phyloP scores from a whole-genome alignment of 148 eudicot species.

The Agrostemma githago region DNA sequence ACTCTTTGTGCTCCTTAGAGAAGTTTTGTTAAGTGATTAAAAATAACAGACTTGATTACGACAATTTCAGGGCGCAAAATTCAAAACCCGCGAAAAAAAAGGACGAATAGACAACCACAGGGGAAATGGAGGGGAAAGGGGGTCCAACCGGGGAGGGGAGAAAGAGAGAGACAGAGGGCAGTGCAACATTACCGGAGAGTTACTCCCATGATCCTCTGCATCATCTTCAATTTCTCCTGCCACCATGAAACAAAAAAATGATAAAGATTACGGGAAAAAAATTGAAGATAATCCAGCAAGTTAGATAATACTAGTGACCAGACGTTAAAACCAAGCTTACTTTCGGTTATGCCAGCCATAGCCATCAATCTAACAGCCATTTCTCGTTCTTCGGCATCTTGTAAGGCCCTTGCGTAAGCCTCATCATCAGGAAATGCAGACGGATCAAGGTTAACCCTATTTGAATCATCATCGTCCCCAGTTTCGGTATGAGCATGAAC shows the following conservation, averaged over 20 bases:
- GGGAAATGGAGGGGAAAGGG: not conserved
- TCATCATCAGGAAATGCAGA: conserved; percentile 74
- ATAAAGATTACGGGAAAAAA: not conserved
- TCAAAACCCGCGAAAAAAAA: not conserved
- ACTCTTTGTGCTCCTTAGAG: not conserved
- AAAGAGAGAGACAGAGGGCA: not conserved
- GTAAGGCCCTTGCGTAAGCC: conserved; percentile 95
- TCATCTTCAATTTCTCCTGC: conserved; percentile 48
- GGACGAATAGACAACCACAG: not conserved
- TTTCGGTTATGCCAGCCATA: conserved; percentile 69
- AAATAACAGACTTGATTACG: not conserved
- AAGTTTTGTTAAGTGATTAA: not conserved
- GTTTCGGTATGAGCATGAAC: conserved; percentile 57
- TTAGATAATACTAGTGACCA: not conserved
- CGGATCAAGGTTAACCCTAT: conserved; percentile 55
- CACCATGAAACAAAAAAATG: conserved; percentile 19
- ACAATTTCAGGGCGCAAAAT: not conserved
- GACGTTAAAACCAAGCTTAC: conserved; percentile 35
- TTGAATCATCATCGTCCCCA: conserved; percentile 32
- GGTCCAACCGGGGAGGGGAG: not conserved
- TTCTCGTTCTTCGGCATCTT: conserved; percentile 93
- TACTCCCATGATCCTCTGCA: conserved; percentile 51
- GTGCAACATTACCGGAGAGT: conserved; percentile 58
- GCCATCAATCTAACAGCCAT: conserved; percentile 89
- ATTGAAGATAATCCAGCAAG: not conserved